Percentiles rank a stretch among this genome's conserved stretches.
Evolutionary conservation across 805 yeast genomes (phyloP).

Genomic region (Starmera dryadoides): DNA sequence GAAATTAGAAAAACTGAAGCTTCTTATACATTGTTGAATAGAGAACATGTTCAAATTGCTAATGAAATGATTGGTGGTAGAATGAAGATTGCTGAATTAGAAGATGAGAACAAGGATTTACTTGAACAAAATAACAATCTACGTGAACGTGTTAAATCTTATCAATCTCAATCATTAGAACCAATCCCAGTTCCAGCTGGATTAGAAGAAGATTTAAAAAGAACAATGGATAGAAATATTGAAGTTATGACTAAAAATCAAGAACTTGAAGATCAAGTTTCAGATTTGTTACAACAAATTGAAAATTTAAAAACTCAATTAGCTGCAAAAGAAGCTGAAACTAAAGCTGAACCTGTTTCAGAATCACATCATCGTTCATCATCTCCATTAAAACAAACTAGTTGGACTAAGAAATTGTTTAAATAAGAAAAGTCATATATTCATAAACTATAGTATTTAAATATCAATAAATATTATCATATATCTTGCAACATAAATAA

Average conservation of each 20-base stretch:
- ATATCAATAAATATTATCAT: no score
- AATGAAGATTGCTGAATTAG: constrained; percentile 63
- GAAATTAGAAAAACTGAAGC: constrained; percentile 70
- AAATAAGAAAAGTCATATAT: no score
- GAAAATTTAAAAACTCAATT: constrained; percentile 24
- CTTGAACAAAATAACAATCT: constrained; percentile 39
- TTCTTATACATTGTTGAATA: constrained; percentile 58
- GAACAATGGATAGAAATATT: constrained; percentile 51
- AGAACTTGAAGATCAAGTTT: constrained; percentile 45
- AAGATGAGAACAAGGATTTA: constrained; percentile 67
- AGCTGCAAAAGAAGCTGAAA: not conserved
- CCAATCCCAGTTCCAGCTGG: constrained; percentile 30
- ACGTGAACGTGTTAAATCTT: constrained; percentile 23
- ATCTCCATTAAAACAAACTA: constrained; percentile 10
- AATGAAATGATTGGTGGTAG: constrained; percentile 82
- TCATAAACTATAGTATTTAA: no score
- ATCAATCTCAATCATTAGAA: constrained; percentile 22
- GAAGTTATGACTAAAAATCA: constrained; percentile 63
- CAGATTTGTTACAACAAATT: constrained; percentile 33
- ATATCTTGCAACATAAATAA: not conserved
- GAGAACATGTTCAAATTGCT: constrained; percentile 81
- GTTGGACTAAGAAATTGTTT: constrained; percentile 18
- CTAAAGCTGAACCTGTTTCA: not conserved
- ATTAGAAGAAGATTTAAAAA: constrained; percentile 45
- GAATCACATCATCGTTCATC: not conserved